Evolutionary conservation across 2,329 filamentous ascomycete genomes (phyloP).

Genomic region (Hypomyces rosellus): DNA sequence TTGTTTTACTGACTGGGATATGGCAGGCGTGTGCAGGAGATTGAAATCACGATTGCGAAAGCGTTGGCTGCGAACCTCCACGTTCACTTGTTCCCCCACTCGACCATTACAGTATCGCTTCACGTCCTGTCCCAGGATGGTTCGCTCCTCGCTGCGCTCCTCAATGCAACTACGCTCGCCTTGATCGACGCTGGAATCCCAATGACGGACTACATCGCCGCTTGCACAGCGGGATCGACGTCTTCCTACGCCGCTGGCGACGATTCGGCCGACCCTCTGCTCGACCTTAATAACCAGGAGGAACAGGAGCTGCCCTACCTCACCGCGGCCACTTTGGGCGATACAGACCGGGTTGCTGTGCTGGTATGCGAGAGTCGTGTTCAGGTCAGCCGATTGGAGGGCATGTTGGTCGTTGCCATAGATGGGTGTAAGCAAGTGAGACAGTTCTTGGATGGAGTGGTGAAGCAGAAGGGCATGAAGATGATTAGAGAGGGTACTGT

Average conservation of each 20-base stretch:
- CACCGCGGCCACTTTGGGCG: slow-evolving; percentile 75
- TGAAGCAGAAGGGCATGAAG: slow-evolving; percentile 62
- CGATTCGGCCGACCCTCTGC: slow-evolving; percentile 65
- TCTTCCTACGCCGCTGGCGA: slow-evolving; percentile 59
- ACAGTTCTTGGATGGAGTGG: slow-evolving; percentile 71
- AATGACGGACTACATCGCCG: slow-evolving; percentile 86
- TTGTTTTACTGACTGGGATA: not conserved
- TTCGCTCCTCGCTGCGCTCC: slow-evolving; percentile 76
- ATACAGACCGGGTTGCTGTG: slow-evolving; percentile 67
- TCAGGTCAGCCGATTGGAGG: slow-evolving; percentile 75
- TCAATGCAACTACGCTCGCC: slow-evolving; percentile 88
- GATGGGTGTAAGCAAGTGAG: slow-evolving; percentile 87
- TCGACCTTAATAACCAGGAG: slow-evolving; percentile 74
- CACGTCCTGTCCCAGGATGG: slow-evolving; percentile 89
- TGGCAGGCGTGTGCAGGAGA: slow-evolving; percentile 67
- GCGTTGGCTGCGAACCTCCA: slow-evolving; percentile 74
- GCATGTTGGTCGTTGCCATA: slow-evolving; percentile 86
- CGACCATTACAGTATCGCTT: slow-evolving; percentile 73
- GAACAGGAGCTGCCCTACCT: slow-evolving; percentile 84
- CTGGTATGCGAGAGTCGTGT: slow-evolving; percentile 83
- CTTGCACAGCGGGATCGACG: slow-evolving; percentile 80
- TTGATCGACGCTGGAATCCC: slow-evolving; percentile 92
- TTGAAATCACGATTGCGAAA: slow-evolving; percentile 70
- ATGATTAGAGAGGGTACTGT: slow-evolving; percentile 54
- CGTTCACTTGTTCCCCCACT: slow-evolving; percentile 83